Evolutionary conservation across 2,329 filamentous ascomycete species (phyloP).

Genomic region (Dactylonectria estremocensis): DNA sequence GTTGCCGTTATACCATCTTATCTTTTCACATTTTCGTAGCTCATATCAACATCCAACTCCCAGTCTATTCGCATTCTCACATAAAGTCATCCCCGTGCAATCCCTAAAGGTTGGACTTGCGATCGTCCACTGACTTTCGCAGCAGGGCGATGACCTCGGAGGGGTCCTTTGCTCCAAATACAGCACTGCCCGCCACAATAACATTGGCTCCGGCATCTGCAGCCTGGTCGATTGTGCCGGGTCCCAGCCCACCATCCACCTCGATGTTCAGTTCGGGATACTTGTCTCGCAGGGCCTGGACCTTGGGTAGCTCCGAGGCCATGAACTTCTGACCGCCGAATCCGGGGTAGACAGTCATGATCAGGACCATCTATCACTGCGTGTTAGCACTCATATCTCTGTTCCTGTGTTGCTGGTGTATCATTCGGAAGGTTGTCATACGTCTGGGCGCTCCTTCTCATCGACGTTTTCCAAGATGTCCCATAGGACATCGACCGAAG

Average conservation of each 20-base stretch:
- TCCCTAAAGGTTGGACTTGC: constrained; percentile 55
- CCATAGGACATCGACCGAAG: constrained; percentile 91
- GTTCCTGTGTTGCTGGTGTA: not conserved
- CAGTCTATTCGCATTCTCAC: constrained; percentile 32
- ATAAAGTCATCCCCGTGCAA: constrained; percentile 9
- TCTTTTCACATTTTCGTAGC: constrained; percentile 17
- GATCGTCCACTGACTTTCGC: constrained; percentile 82
- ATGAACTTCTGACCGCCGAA: constrained; percentile 99
- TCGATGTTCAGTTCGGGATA: constrained; percentile 98
- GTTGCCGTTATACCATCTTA: not conserved
- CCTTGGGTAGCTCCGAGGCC: constrained; percentile 95
- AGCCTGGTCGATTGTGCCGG: constrained; percentile 91
- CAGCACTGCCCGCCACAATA: constrained; percentile 95
- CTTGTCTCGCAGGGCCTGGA: constrained; percentile 82
- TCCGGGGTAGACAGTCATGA: constrained; percentile 98
- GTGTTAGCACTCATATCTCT: constrained; percentile 31
- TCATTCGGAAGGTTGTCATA: constrained; percentile 64
- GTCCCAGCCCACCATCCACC: constrained; percentile 92
- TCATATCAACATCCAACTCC: constrained; percentile 39
- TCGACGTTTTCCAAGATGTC: constrained; percentile 85
- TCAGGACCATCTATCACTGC: constrained; percentile 86
- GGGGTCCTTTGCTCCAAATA: constrained; percentile 93
- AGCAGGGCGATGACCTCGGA: constrained; percentile 88
- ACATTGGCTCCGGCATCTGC: constrained; percentile 97
- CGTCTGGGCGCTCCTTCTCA: constrained; percentile 87